Percentiles rank a stretch among this genome's conserved stretches.
phyloP scores from a whole-genome alignment of 148 eudicot genomes.

The Diospyros lotus region DNA sequence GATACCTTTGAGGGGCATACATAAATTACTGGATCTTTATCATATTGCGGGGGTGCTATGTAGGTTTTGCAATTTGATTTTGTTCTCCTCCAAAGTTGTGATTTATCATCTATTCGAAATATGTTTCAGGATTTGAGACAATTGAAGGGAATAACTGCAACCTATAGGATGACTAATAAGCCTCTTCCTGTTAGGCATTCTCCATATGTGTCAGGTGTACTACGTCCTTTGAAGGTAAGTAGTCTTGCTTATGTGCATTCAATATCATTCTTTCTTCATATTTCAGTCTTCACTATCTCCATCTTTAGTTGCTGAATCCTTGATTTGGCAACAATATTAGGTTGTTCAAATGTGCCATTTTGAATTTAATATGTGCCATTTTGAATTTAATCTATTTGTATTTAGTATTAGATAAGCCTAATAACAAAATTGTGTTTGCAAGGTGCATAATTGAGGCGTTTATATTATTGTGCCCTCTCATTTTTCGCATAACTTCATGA shows the following conservation, averaged over 20 bases:
- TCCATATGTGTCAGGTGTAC: slow-evolving; percentile 66
- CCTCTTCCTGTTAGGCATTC: slow-evolving; percentile 92
- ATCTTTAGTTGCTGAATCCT: background rate
- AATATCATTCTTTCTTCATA: background rate
- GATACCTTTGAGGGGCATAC: background rate
- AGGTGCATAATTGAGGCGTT: background rate
- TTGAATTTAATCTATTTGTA: background rate
- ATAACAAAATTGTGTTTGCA: background rate
- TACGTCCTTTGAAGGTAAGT: slow-evolving; percentile 74
- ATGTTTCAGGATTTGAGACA: slow-evolving; percentile 75
- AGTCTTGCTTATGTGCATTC: slow-evolving; percentile 6
- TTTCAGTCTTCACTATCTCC: background rate
- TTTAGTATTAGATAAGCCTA: background rate
- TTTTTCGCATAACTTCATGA: too few species aligned
- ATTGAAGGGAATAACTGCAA: slow-evolving; percentile 80
- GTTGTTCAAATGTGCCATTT: background rate
- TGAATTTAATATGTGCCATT: background rate
- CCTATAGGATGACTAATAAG: slow-evolving; percentile 92
- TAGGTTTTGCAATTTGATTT: background rate
- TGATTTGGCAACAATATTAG: background rate
- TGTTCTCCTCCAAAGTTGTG: background rate
- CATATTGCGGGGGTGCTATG: background rate
- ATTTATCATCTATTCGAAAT: background rate
- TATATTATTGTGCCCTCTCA: too few species aligned
- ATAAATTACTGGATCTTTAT: background rate